Conservation (phyloP, 139 green algal species). For the Coccomyxa sp. region DNA sequence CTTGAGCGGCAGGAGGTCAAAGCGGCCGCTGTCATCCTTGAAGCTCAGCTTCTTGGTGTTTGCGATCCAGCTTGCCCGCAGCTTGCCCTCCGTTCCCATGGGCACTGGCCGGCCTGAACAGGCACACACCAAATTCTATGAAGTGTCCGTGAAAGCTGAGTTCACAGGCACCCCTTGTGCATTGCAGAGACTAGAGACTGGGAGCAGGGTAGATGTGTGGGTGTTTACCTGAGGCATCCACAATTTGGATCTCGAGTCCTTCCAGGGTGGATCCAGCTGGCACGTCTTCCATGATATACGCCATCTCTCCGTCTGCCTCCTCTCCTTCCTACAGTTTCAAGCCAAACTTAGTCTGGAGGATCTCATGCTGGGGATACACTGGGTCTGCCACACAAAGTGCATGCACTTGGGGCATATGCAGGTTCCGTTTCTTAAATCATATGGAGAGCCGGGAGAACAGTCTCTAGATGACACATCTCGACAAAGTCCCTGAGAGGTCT, state of each 20-base stretch:
- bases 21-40: conserved; percentile 5
- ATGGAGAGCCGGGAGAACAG: too few species aligned
- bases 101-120: conserved; percentile 26
- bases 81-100: conserved; percentile 22
- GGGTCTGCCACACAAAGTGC: too few species aligned
- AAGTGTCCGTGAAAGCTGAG: too few species aligned
- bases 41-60: conserved; percentile 45
- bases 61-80: conserved; percentile 57
- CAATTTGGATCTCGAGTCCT: conserved; percentile 37
- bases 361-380: too few species aligned
- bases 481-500: too few species aligned
- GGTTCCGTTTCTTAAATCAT: too few species aligned
- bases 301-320: conserved; percentile 4
- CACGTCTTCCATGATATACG: conserved; percentile 21
- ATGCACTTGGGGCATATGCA: too few species aligned
- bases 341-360: background rate
- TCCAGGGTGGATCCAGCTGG: conserved; percentile 35
- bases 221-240: conserved; percentile 17
- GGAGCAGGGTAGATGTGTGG: too few species aligned
- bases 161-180: too few species aligned
- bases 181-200: too few species aligned
- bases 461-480: too few species aligned
- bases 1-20: conserved; percentile 37
- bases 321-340: conserved; percentile 12
- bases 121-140: too few species aligned